Conservation (phyloP, 1,139 yeast genomes). For the Suhomyces kunorum region DNA sequence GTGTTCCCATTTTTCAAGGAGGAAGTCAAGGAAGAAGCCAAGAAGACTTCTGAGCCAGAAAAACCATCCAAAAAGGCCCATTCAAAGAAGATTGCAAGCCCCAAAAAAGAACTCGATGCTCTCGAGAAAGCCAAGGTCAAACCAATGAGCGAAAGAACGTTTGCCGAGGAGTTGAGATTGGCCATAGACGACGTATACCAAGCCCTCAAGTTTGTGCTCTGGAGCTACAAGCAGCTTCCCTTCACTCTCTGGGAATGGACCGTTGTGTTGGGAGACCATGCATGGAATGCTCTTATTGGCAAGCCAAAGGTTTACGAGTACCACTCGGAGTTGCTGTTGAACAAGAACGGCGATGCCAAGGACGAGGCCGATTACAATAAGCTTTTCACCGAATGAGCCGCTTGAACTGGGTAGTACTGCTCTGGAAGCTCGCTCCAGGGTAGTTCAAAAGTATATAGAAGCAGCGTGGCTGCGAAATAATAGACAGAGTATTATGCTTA, state of each 20-base stretch:
- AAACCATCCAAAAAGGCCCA: background rate
- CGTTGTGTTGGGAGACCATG: slow-evolving; percentile 49
- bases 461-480: slow-evolving; percentile 9
- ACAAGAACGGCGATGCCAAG: slow-evolving; percentile 3
- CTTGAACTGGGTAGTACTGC: background rate
- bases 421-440: background rate
- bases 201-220: slow-evolving; percentile 67
- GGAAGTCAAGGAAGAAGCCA: background rate
- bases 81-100: slow-evolving; percentile 10
- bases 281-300: slow-evolving; percentile 81
- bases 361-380: slow-evolving; percentile 8
- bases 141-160: slow-evolving; percentile 17
- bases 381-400: slow-evolving; percentile 5
- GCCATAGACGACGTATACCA: slow-evolving; percentile 59
- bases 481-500: slow-evolving; percentile 1
- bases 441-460: slow-evolving; percentile 2
- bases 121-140: slow-evolving; percentile 12
- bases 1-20: slow-evolving; percentile 39
- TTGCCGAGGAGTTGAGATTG: slow-evolving; percentile 47
- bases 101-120: slow-evolving; percentile 11
- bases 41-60: background rate
- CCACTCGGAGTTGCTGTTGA: slow-evolving; percentile 14
- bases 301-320: slow-evolving; percentile 23
- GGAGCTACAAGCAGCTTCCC: slow-evolving; percentile 74
- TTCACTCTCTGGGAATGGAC: slow-evolving; percentile 52